Evolutionary conservation across 2,329 filamentous ascomycete species (phyloP), one percentile per base, ranked within the genome.

Genomic region (Claviceps capensis): DNA sequence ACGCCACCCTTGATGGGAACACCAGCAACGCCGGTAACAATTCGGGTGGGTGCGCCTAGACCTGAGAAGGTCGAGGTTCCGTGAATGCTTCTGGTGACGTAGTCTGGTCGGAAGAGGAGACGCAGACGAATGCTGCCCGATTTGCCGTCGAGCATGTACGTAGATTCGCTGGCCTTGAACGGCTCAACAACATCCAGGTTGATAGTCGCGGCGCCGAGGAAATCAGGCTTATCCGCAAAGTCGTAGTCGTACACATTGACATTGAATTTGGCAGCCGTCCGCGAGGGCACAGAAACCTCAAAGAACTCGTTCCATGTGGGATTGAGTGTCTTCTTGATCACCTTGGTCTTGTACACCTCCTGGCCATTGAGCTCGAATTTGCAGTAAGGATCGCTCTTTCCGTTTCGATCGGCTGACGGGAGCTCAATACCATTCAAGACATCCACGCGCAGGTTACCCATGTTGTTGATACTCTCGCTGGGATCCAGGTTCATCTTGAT

Each of bases 401-500:
- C 93, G 64, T 98, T 98, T 37, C 89, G 83, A 63, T 98, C 93
- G 30, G 91, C 91, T 1, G 93, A 83, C 7, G 93, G 93, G n/a
- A 98, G 78, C 54, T 95, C 84, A 8, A 79, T 72, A 17, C 84
- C 93, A 66, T 95, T 89, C 40, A 97, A 72, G 17, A 98, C 78
- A 61, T 97, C 89, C n/a, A 98, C 88, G 19, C 90, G 86, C 22
- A 98, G 82, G 53, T 83, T 90, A 54, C 93, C 93, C 81, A 95
- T 95, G 69, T 98, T 98, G 79, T 96, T 97, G 75, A 98, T 95
- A 63, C 89, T 96, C 69, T 98, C 93, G 61, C 83, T 88, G 0
- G 93, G 86, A 62, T 98, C 89, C 48, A 98, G 84, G 52, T 82
- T 75, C 93, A 98, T 98, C 71, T 87, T 82, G 55, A 97, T 83